Conservation (phyloP, 345 rosid species). For the Eucalyptus pauciflora region DNA sequence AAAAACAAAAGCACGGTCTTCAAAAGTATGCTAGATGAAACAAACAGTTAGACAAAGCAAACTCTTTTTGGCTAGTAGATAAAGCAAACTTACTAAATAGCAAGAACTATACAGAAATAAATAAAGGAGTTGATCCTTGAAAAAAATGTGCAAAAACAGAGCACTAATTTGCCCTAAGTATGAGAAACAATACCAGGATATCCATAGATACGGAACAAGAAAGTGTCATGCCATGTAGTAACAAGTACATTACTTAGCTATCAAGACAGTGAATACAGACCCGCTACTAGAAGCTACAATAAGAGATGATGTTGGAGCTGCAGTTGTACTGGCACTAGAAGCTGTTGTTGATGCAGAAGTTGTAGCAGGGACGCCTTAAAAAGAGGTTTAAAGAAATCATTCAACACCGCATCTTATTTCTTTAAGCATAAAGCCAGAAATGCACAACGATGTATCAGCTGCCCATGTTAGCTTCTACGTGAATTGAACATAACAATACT, state of each 20-base stretch:
- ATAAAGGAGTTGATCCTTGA: not conserved
- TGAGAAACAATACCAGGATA: not conserved
- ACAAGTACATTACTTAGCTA: not conserved
- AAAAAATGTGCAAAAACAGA: not conserved
- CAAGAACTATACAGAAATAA: not conserved
- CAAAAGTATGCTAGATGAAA: not conserved
- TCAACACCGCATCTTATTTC: not conserved
- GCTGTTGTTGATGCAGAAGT: conserved; percentile 34
- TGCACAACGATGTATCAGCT: not conserved
- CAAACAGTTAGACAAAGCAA: not conserved
- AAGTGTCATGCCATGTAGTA: not conserved
- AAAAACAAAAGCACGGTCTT: not conserved
- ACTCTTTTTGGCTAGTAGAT: not conserved
- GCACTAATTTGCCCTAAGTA: not conserved
- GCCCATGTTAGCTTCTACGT: not conserved
- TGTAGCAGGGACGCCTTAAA: conserved; percentile 46
- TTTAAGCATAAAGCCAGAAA: not conserved
- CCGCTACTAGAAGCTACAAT: conserved; percentile 63
- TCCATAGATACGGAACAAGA: not conserved
- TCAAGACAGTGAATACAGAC: conserved; percentile 25
- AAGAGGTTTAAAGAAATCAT: not conserved
- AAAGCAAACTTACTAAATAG: not conserved
- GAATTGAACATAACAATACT: not conserved
- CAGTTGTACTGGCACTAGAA: conserved; percentile 23
- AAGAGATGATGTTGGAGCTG: conserved; percentile 48